Evolutionary conservation across 306 rosid species (phyloP), one percentile per base, ranked within the genome.

Genomic region (Cucurbita argyrosperma): DNA sequence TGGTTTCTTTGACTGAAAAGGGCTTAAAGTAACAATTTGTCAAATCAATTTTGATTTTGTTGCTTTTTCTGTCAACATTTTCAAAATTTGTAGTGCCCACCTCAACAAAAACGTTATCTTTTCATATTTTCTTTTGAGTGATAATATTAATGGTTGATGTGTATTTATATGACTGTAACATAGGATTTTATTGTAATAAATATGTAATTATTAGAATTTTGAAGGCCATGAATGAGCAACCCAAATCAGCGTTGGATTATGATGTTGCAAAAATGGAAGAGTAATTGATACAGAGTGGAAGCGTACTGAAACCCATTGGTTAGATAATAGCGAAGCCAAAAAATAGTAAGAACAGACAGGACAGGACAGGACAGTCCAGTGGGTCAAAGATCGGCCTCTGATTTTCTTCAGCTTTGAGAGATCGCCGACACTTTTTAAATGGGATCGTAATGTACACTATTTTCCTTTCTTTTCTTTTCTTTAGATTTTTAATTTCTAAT

Each of bases 181-280:
- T 51, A 51, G 55, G 19, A 10, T 45, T 2, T 2, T 45, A 42
- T 64, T 8, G 39, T 11, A 65, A 65, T 65, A 43, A 65, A 64
- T 1, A 39, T 4, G 50, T 43, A 42, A 43, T 11, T 1, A 43
- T 43, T 18, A 1, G 12, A 45, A 66, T 11, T 10, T 1, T 3
- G 0, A 66, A 66, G 5, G 21, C 18, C 6, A 66, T 18, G 39
- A 50, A 47, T 26, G 26, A 81, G 81, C 71, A 80, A 85, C 80
- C 80, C 79, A 83, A 4, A 90, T 81, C 74, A 80, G 40, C 79
- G 72, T 76, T 23, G 50, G 90, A 89, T 93, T 78, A 75, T 51
- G 79, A 72, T 90, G 94, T 87, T 85, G 66, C 92, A 82, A 18
- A 80, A 82, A 81, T 79, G 38, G 38, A 63, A 81, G 81, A 83